Evolutionary conservation across 129 eudicot genomes (phyloP), one percentile per base, ranked within the genome.

Genomic region (Chrysanthemum makinoi): DNA sequence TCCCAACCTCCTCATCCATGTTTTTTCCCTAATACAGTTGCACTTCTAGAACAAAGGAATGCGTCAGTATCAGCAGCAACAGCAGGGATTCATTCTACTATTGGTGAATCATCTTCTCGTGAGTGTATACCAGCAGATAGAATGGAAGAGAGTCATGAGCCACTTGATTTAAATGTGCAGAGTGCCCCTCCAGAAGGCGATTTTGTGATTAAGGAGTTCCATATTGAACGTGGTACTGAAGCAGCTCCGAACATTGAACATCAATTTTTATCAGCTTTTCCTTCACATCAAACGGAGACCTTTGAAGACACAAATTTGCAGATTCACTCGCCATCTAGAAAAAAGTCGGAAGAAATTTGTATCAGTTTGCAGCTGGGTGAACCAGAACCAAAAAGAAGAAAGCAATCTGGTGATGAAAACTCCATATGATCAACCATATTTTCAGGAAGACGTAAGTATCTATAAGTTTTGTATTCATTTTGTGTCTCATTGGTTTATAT

Each of bases 331-430:
- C 78, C 49, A 10, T 74, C 75, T 43, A 69, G 84, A 65, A 74
- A 86, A 17, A 83, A 65, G 44, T 52, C 80, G 3, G 86, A 77
- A 50, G 86, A 79, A 69, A 72, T 71, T 49, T 80, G 74, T 33
- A 77, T 90, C 59, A 70, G 88, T n/a, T 72, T 90, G 84, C 86
- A 72, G 69, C 67, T 77, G 67, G 85, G 89, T 55, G 91, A 85
- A 73, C 95, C 86, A 0, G 87, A 78, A 72, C 57, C 77, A 1
- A 88, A 88, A 78, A 81, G 88, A 74, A 79, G 95, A 79, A 88
- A 88, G 77, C 83, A 76, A 14, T 80, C 46, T 30, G 86, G 75
- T 19, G 73, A 67, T 19, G 73, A 67, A 56, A 68, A 65, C 6
- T 10, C 28, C 15, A 44, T 55, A 33, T 73, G 70, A 81, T 51